A percentile compares a stretch with the other conserved stretches of the same genome.
These are phyloP conservation scores for Gardenia jasminoides DNA, from an alignment of 257 asterid genomes.

Conservation along the genomic window DNA sequence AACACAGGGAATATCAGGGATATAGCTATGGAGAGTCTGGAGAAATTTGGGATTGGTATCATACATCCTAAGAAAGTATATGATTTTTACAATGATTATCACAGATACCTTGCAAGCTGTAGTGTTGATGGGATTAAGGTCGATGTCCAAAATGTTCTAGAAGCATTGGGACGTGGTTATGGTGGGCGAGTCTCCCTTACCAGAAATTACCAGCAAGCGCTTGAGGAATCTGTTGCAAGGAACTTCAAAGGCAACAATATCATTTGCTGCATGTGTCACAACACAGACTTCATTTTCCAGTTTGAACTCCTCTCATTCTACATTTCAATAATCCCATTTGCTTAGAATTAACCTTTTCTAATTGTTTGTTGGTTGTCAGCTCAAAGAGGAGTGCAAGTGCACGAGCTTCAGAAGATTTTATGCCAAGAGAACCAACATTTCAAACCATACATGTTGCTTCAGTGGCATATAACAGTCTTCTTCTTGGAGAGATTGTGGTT, in stretches of 20 bases:
- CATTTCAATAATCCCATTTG: no score
- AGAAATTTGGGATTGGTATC: slow-evolving; percentile 59
- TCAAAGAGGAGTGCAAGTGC: slow-evolving; percentile 52
- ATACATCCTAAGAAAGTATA: slow-evolving; percentile 40
- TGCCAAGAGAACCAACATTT: slow-evolving; percentile 50
- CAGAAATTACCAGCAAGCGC: slow-evolving; percentile 51
- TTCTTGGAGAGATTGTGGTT: slow-evolving; percentile 48
- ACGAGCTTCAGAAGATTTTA: slow-evolving; percentile 71
- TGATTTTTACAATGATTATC: slow-evolving; percentile 58
- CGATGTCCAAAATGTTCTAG: slow-evolving; percentile 55
- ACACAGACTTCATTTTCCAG: slow-evolving; percentile 54
- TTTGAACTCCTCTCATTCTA: not conserved
- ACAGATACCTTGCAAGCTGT: slow-evolving; percentile 48
- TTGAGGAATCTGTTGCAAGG: slow-evolving; percentile 52
- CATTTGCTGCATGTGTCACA: slow-evolving; percentile 63
- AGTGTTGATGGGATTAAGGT: slow-evolving; percentile 72
- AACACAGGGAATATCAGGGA: slow-evolving; percentile 46
- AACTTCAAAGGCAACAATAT: slow-evolving; percentile 55
- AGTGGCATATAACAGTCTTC: slow-evolving; percentile 56
- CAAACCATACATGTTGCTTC: slow-evolving; percentile 60
- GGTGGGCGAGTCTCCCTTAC: slow-evolving; percentile 69
- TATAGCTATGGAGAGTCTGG: slow-evolving; percentile 52
- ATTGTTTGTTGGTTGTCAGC: slow-evolving; percentile 12
- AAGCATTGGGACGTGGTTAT: slow-evolving; percentile 46
- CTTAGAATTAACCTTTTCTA: not conserved